A percentile compares a stretch with the other conserved stretches of the same genome.
Conservation (phyloP, 1,284 basidiomycete genomes). For the Apiotrichum sp. region DNA sequence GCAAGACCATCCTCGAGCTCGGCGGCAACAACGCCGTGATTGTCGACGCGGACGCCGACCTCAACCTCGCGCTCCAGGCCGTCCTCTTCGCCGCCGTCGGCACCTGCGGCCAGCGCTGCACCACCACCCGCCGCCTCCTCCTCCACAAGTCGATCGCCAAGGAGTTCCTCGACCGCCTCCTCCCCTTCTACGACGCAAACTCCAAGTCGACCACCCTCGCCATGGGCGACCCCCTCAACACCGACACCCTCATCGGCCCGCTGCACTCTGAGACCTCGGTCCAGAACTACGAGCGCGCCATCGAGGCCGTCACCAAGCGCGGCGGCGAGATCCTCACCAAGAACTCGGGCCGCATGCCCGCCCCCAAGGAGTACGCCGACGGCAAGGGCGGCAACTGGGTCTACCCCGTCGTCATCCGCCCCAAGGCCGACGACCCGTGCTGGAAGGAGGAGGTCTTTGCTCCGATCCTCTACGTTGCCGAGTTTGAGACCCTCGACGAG, state of each 20-base stretch:
- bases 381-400: conserved; percentile 75
- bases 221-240: conserved; percentile 74
- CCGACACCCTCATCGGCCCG: conserved; percentile 73
- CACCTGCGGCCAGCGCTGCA: conserved; percentile 91
- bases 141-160: conserved; percentile 73
- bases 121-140: conserved; percentile 82
- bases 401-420: conserved; percentile 68
- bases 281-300: conserved; percentile 59
- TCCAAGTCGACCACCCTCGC: conserved; percentile 49
- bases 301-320: conserved; percentile 59
- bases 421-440: conserved; percentile 38
- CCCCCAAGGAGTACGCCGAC: conserved; percentile 36
- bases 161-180: conserved; percentile 67
- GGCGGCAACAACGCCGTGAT: conserved; percentile 93
- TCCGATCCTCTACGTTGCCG: conserved; percentile 67
- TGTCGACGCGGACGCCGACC: conserved; percentile 87
- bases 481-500: conserved; percentile 83
- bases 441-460: conserved; percentile 44
- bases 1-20: conserved; percentile 68
- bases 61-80: conserved; percentile 71
- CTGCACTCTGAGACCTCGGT: conserved; percentile 68
- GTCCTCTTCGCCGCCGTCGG: conserved; percentile 90
- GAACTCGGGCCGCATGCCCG: conserved; percentile 29
- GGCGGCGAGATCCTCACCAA: conserved; percentile 62
- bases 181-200: conserved; percentile 58